These are phyloP conservation scores for Mycosphaerelloides madeirae DNA, from an alignment of 2,329 filamentous ascomycete species.

Conservation along the genomic window DNA sequence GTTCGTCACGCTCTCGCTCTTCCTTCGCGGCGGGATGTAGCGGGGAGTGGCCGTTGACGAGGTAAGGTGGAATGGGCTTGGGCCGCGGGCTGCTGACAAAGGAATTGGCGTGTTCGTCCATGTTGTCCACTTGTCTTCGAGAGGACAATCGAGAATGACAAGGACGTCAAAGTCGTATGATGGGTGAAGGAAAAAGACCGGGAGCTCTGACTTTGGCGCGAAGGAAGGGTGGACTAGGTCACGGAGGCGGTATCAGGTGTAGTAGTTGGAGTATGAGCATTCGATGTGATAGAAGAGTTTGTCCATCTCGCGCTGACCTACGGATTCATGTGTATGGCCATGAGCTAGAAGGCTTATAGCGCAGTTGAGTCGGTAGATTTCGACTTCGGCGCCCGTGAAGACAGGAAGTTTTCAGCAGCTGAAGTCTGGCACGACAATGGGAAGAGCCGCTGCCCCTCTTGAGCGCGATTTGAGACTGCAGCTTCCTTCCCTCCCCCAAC, in stretches of 20 bases:
- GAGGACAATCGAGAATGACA: neutral
- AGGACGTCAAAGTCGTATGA: neutral
- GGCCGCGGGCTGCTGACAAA: constrained; percentile 22
- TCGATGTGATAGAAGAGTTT: constrained; percentile 34
- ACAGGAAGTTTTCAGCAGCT: too few relatives aligned
- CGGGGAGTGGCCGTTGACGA: constrained; percentile 54
- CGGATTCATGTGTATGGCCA: too few relatives aligned
- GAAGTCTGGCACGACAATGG: too few relatives aligned
- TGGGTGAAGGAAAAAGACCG: neutral
- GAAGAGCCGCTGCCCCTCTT: too few relatives aligned
- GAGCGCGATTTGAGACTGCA: neutral
- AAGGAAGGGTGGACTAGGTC: constrained; percentile 1
- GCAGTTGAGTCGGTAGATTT: too few relatives aligned
- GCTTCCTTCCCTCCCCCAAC: neutral
- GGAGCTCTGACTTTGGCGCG: constrained; percentile 1
- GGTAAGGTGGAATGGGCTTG: constrained; percentile 53
- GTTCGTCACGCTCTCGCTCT: constrained; percentile 47
- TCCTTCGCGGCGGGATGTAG: constrained; percentile 42
- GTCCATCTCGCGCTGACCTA: constrained; percentile 22
- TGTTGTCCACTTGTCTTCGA: constrained; percentile 1
- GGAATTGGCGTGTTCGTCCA: neutral
- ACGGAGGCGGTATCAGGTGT: constrained; percentile 18
- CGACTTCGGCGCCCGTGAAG: too few relatives aligned
- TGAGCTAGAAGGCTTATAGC: too few relatives aligned
- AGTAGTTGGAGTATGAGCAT: constrained; percentile 32